phyloP scores from a whole-genome alignment of 257 asterid species.

The Forsythia suspensa region DNA sequence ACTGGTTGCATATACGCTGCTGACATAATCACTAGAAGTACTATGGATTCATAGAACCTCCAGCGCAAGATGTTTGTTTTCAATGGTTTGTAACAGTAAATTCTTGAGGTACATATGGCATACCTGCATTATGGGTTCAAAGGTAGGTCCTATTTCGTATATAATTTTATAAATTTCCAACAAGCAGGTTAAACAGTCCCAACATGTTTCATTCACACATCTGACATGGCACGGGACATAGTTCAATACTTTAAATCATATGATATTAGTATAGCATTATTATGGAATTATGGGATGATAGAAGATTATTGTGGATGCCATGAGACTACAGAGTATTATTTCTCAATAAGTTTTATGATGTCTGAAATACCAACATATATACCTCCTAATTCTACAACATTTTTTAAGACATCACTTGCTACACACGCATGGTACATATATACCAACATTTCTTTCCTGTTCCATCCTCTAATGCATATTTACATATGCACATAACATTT shows the following conservation, averaged over 20 bases:
- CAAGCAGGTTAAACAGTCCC: background rate
- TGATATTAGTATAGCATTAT: background rate
- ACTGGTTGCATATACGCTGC: background rate
- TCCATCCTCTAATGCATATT: too few species aligned
- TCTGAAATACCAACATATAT: background rate
- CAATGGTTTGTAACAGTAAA: background rate
- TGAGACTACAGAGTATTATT: background rate
- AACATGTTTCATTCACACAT: background rate
- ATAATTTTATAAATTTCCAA: too few species aligned
- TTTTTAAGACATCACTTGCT: background rate
- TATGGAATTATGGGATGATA: background rate
- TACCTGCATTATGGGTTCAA: too few species aligned
- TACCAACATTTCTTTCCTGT: too few species aligned
- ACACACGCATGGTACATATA: too few species aligned
- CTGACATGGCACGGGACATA: background rate
- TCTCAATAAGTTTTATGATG: background rate
- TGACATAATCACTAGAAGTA: background rate
- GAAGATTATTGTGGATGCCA: background rate
- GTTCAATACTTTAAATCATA: too few species aligned
- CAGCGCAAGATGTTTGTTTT: background rate
- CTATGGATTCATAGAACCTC: background rate
- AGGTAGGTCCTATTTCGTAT: background rate
- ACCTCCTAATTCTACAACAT: background rate
- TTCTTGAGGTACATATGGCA: background rate
- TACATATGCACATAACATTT: too few species aligned